Base-by-base conservation (phyloP, 306 rosid genomes). In the Quercus ilex region DNA sequence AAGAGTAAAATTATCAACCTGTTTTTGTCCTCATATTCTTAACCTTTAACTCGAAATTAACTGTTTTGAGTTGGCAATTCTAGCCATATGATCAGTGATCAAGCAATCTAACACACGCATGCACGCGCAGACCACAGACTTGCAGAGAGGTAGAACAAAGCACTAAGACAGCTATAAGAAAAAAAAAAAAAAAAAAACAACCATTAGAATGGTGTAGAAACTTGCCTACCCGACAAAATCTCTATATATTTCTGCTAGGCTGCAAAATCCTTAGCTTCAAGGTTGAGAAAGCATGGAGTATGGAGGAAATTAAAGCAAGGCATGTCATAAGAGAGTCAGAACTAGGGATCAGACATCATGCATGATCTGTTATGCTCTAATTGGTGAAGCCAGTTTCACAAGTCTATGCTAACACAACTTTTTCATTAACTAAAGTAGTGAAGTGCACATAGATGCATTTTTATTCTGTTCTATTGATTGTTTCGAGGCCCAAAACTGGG, bases 281-380 rank as follows among this genome's bases (percentile, higher is more conserved):
- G 85, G 51, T 28, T 73, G 38, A 46, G 56, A 28, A 82, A 64
- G 71, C 56, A 28, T 10, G 49, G 76, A 72, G 78, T 53, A 67
- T 74, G 82, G 69, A 59, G 56, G 49, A 78, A 73, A 57, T 5
- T 25, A 55, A 59, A 77, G 38, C 80, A 59, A 74, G 63, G 74
- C 65, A 79, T 76, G 80, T 73, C 85, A 59, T 26, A 20, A 67
- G 55, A 49, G 53, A 3, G 53, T 49, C 53, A 49, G 53, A 49
- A 49, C 12, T 69, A 21, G 14, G 56, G 5, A 65, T 53, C 60
- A 55, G 57, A 71, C 41, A 26, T 69, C 78, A 59, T 77, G 83
- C 77, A 73, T 77, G 74, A 80, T 76, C 68, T 80, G 82, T 73
- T 69, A 73, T 77, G 79, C 84, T 77, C 77, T 77, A 68, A 28